Percentiles rank a stretch among this genome's conserved stretches.
Conservation (phyloP, 2,329 filamentous ascomycete species). For the Aspergillus sp. region DNA sequence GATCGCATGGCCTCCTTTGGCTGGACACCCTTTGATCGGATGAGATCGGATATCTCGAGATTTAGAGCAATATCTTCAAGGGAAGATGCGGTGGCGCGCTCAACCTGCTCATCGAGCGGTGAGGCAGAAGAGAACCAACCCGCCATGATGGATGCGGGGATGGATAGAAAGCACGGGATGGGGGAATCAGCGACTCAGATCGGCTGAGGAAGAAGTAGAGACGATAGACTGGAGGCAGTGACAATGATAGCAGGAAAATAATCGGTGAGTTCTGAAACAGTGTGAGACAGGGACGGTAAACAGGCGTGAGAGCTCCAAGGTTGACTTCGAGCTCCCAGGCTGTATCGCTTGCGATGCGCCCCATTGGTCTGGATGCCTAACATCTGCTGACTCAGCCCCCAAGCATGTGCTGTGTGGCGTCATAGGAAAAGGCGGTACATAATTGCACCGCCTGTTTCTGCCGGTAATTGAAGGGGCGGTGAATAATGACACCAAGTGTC, state of each 20-base stretch:
- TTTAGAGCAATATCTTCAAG: constrained; percentile 96
- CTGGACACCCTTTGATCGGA: constrained; percentile 94
- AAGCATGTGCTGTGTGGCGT: constrained; percentile 28
- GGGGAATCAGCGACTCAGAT: background rate
- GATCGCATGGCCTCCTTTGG: constrained; percentile 98
- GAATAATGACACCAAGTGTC: background rate
- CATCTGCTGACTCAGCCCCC: constrained; percentile 12
- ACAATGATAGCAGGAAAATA: background rate
- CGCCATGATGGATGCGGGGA: constrained; percentile 65
- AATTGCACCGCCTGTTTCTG: background rate
- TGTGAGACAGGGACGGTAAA: constrained; percentile 4
- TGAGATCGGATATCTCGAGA: constrained; percentile 95
- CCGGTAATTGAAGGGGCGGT: background rate
- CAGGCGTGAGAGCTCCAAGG: constrained; percentile 9
- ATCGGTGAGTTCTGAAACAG: background rate
- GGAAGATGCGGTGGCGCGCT: constrained; percentile 90
- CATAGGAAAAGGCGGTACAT: constrained; percentile 37
- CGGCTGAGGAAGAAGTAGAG: background rate
- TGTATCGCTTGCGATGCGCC: constrained; percentile 1
- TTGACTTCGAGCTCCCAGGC: constrained; percentile 9
- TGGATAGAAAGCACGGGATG: background rate
- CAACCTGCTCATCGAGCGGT: constrained; percentile 94
- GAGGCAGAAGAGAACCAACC: constrained; percentile 95
- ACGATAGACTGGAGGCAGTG: background rate
- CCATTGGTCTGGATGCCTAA: constrained; percentile 10